Percentiles rank a stretch among this genome's conserved stretches.
Evolutionary conservation across 2,329 filamentous ascomycete species (phyloP).

Genomic region (Knufia fluminis): DNA sequence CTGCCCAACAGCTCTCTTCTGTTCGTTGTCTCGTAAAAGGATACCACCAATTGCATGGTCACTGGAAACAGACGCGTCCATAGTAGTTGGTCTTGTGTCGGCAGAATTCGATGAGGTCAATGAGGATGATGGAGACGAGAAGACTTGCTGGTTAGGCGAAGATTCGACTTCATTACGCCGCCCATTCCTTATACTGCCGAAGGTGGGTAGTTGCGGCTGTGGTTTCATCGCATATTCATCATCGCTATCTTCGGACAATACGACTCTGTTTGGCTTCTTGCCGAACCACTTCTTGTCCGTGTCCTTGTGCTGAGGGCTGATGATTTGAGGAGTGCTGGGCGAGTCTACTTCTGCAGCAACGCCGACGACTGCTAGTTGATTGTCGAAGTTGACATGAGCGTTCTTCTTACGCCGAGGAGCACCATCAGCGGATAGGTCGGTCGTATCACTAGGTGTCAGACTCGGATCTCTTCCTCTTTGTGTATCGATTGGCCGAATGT

Average conservation of each 20-base stretch:
- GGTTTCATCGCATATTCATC: constrained; percentile 50
- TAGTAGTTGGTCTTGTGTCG: constrained; percentile 25
- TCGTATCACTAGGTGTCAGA: constrained; percentile 43
- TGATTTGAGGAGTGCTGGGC: constrained; percentile 28
- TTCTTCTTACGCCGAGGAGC: constrained; percentile 42
- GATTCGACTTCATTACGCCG: constrained; percentile 27
- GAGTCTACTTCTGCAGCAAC: constrained; percentile 30
- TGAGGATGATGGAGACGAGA: constrained; percentile 13
- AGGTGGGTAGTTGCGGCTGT: constrained; percentile 50
- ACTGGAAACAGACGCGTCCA: constrained; percentile 37
- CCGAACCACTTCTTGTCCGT: constrained; percentile 29
- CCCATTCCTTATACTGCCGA: constrained; percentile 48
- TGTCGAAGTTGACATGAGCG: constrained; percentile 60
- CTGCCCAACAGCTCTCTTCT: constrained; percentile 29
- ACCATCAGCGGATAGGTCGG: constrained; percentile 46
- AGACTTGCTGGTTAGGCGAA: constrained; percentile 37
- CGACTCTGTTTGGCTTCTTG: constrained; percentile 25
- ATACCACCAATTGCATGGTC: constrained; percentile 45
- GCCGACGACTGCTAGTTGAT: constrained; percentile 43
- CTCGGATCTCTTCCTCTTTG: constrained; percentile 17
- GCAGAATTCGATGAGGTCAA: constrained; percentile 31
- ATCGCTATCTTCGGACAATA: constrained; percentile 36
- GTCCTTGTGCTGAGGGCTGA: constrained; percentile 24
- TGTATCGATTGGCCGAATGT: constrained; percentile 4
- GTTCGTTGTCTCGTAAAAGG: constrained; percentile 36